Conservation (phyloP, 768 basidiomycete species). For the Rhodocollybia butyracea region DNA sequence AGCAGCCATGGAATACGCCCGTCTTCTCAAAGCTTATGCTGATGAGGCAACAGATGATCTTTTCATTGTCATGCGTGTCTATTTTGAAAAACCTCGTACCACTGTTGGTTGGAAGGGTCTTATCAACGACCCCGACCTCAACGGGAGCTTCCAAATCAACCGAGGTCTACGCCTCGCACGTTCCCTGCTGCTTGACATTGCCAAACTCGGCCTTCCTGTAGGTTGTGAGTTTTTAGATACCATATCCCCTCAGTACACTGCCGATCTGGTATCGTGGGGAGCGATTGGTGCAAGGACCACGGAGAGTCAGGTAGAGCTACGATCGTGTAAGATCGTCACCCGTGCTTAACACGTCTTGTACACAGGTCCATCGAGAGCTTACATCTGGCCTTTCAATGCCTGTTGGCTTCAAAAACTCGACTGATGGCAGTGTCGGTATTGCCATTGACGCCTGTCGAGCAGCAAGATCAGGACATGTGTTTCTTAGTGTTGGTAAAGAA, state of each 20-base stretch:
- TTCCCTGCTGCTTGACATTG: conserved; percentile 81
- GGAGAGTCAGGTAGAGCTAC: conserved; percentile 57
- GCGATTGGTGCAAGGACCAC: conserved; percentile 94
- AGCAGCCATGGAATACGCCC: conserved; percentile 85
- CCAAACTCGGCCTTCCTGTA: conserved; percentile 86
- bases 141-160: conserved; percentile 94
- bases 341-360: too few species aligned
- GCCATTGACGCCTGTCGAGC: conserved; percentile 96
- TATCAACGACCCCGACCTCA: conserved; percentile 96
- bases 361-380: conserved; percentile 80
- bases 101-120: conserved; percentile 99
- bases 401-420: conserved; percentile 98
- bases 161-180: conserved; percentile 89
- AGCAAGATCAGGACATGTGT: conserved; percentile 87
- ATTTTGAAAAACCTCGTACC: conserved; percentile 96
- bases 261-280: conserved; percentile 91
- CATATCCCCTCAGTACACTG: conserved; percentile 83
- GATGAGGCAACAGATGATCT: conserved; percentile 80
- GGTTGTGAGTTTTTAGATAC: conserved; percentile 96
- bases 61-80: conserved; percentile 95
- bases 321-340: too few species aligned
- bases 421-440: conserved; percentile 88
- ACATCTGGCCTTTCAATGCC: conserved; percentile 89
- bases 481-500: conserved; percentile 96
- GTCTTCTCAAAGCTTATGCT: conserved; percentile 74